phyloP scores from a whole-genome alignment of 2,329 filamentous ascomycete species.

The Paraphaeosphaeria minitans region DNA sequence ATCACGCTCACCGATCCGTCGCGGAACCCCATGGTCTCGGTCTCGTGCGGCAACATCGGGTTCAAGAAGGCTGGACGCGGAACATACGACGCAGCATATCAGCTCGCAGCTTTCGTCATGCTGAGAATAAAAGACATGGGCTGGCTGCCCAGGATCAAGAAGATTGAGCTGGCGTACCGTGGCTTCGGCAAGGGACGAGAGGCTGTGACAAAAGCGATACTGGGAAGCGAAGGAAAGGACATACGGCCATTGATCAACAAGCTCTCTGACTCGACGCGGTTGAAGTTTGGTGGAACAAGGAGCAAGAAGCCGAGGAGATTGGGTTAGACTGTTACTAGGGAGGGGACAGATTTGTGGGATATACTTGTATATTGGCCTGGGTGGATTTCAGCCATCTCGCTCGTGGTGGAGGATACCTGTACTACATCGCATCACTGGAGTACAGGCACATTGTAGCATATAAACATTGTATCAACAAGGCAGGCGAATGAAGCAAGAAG shows the following conservation, averaged over 20 bases:
- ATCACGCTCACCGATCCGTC: slow-evolving; percentile 86
- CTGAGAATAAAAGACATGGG: slow-evolving; percentile 83
- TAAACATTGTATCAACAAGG: slow-evolving; percentile 5
- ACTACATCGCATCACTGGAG: slow-evolving; percentile 30
- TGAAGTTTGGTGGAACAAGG: slow-evolving; percentile 96
- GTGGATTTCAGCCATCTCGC: neutral
- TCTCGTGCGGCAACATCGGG: slow-evolving; percentile 87
- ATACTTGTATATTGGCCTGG: slow-evolving; percentile 19
- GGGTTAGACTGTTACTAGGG: slow-evolving; percentile 53
- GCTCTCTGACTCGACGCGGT: slow-evolving; percentile 82
- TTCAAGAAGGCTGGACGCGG: slow-evolving; percentile 82
- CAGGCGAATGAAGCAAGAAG: slow-evolving; percentile 14
- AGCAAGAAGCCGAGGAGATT: slow-evolving; percentile 84
- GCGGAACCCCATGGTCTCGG: slow-evolving; percentile 75
- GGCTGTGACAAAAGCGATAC: slow-evolving; percentile 84
- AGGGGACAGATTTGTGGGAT: slow-evolving; percentile 33
- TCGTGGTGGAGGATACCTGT: slow-evolving; percentile 16
- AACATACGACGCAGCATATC: slow-evolving; percentile 89
- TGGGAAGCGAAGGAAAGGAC: slow-evolving; percentile 81
- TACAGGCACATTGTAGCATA: slow-evolving; percentile 18
- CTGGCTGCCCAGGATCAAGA: slow-evolving; percentile 74
- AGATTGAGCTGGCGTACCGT: slow-evolving; percentile 78
- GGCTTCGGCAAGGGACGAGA: slow-evolving; percentile 89
- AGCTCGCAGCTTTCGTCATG: slow-evolving; percentile 82
- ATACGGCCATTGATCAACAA: slow-evolving; percentile 76